Conservation (phyloP, 2,329 filamentous ascomycete genomes). For the Clonostachys byssicola region DNA sequence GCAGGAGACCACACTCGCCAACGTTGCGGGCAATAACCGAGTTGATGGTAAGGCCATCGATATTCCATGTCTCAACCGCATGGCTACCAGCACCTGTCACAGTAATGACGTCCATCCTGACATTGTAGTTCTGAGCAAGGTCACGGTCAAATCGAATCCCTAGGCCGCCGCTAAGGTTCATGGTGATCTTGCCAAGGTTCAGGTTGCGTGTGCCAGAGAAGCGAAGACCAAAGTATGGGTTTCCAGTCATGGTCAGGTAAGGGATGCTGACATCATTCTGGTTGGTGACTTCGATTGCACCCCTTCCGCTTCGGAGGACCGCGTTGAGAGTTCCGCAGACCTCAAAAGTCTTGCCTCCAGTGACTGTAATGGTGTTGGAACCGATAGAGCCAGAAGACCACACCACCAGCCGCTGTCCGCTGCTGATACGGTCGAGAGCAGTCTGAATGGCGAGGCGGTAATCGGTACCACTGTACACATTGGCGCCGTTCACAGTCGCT, state of each 20-base stretch:
- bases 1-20: constrained; percentile 2
- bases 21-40: constrained; percentile 1
- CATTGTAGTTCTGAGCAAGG: background rate
- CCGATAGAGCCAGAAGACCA: constrained; percentile 1
- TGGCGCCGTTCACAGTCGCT: background rate
- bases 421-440: background rate
- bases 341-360: constrained; percentile 3
- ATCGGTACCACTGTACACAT: constrained; percentile 1
- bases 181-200: constrained; percentile 1
- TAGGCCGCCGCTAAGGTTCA: constrained; percentile 3
- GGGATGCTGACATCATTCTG: constrained; percentile 1
- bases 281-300: background rate
- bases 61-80: constrained; percentile 1
- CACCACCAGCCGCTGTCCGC: background rate
- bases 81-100: constrained; percentile 2
- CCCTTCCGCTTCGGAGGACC: background rate
- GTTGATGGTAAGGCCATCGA: constrained; percentile 1
- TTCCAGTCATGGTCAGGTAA: constrained; percentile 2
- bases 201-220: constrained; percentile 1
- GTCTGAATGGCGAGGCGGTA: constrained; percentile 3
- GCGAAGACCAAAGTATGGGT: constrained; percentile 2
- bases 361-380: background rate
- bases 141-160: constrained; percentile 3
- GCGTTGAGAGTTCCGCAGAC: constrained; percentile 2
- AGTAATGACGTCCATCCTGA: constrained; percentile 1